phyloP scores from a whole-genome alignment of 192 early-diverging fungal genomes.

The Coemansia sp. region DNA sequence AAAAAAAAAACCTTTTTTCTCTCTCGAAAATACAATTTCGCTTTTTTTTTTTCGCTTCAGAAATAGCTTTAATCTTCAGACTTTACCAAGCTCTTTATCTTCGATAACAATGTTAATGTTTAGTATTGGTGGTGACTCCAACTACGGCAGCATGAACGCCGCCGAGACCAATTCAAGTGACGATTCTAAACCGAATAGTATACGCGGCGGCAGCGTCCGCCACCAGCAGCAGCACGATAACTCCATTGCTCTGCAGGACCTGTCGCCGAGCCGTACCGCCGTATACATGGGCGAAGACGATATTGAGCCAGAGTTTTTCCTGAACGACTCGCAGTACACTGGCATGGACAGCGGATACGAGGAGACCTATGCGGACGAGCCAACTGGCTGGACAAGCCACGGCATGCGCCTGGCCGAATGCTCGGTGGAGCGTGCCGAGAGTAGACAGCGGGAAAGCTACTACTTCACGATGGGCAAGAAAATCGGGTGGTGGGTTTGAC shows the following conservation, averaged over 20 bases:
- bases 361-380: slow-evolving; percentile 15
- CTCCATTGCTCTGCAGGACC: slow-evolving; percentile 10
- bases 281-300: slow-evolving; percentile 1
- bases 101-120: slow-evolving; percentile 15
- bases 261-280: slow-evolving; percentile 15
- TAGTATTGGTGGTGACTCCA: slow-evolving; percentile 14
- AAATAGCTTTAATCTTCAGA: neutral
- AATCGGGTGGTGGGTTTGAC: slow-evolving; percentile 58
- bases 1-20: too few relatives aligned
- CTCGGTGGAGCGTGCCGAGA: slow-evolving; percentile 45
- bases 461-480: slow-evolving; percentile 55
- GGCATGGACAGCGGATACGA: slow-evolving; percentile 10
- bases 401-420: slow-evolving; percentile 36
- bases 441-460: slow-evolving; percentile 45
- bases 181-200: slow-evolving; percentile 50
- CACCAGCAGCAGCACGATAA: slow-evolving; percentile 7
- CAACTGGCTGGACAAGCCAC: neutral
- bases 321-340: neutral
- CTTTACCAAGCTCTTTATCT: too few relatives aligned
- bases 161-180: slow-evolving; percentile 20
- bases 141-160: slow-evolving; percentile 3
- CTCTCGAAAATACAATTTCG: too few relatives aligned
- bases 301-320: neutral
- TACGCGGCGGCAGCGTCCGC: slow-evolving; percentile 38
- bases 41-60: neutral